Evolutionary conservation across 305 asterid genomes (phyloP).

Genomic region (Coffea humblotiana): DNA sequence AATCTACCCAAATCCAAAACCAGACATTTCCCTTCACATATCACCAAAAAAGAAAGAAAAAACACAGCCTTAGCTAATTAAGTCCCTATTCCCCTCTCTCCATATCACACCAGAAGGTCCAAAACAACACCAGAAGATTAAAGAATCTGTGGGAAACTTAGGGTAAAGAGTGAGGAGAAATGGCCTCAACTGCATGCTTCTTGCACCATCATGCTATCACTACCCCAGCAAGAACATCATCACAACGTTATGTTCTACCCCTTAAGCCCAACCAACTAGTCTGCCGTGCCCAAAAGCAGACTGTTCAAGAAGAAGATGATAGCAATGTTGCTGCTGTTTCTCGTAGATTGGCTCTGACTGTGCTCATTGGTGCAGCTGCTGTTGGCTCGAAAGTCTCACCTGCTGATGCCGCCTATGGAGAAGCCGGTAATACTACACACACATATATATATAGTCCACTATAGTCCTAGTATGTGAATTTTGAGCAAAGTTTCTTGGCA

Average conservation of each 20-base stretch:
- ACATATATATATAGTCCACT: too few species aligned
- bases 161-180: constrained; percentile 10
- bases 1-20: constrained; percentile 41
- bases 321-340: constrained; percentile 40
- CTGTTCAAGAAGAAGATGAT: constrained; percentile 35
- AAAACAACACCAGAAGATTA: background rate
- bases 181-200: constrained; percentile 87
- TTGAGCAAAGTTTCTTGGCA: background rate
- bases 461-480: too few species aligned
- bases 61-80: background rate
- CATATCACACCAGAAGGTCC: constrained; percentile 3
- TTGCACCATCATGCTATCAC: constrained; percentile 67
- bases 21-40: constrained; percentile 41
- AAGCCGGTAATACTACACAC: constrained; percentile 58
- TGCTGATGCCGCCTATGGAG: constrained; percentile 98
- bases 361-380: constrained; percentile 81
- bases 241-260: constrained; percentile 33
- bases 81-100: background rate
- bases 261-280: constrained; percentile 38
- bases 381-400: constrained; percentile 81
- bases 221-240: constrained; percentile 42
- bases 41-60: constrained; percentile 21
- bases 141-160: background rate
- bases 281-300: constrained; percentile 47
- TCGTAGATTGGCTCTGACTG: constrained; percentile 75